Base-by-base conservation (phyloP, 2,329 filamentous ascomycete species). In the Colletotrichum paranaense region DNA sequence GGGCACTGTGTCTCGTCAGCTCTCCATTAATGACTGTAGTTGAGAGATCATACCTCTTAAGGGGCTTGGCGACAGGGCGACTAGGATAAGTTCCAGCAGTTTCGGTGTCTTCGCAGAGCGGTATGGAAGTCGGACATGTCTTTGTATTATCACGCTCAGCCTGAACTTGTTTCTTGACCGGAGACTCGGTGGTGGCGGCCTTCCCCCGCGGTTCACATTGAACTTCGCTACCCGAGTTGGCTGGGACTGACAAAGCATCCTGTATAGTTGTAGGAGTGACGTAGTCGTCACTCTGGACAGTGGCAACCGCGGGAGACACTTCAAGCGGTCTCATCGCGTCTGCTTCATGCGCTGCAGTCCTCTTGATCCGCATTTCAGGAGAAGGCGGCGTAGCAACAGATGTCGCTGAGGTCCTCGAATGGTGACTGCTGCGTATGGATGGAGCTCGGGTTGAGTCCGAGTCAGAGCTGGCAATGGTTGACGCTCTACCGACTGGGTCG, bases 261-360 rank as follows among this genome's bases (percentile, higher is more conserved):
- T 9, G 42, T 19, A 49, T 30, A n/a, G 69, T 49, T 9, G 42
- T n/a, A 5, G 68, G 49, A 5, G 76, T 60, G 8, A 80, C 74
- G 35, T 79, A 83, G 65, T 83, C 82, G 42, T 84, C 82, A 32
- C 79, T 83, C 53, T 81, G 79, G 5, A 84, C 82, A 2, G 82
- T 83, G 14, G 83, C 82, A 35, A 74, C 24, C 3, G 62, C 35
- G 7, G 68, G 63, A 28, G 60, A 65, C 11, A 22, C 32, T n/a
- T 28, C 5, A 28, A 32, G 11, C 0, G 32, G 46, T 53, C 35
- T 42, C 6, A 16, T 22, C 6, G 38, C 26, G 6, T 9, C 2
- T 12, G 9, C 24, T 16, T 5, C 30, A 30, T 46, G 14, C 9
- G 35, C 19, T 4, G 32, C 12, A 19, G 28, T n/a, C 38, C 16